Evolutionary conservation across 2,329 filamentous ascomycete species (phyloP), one percentile per base, ranked within the genome.

Genomic region (Cladorrhinum sp.): DNA sequence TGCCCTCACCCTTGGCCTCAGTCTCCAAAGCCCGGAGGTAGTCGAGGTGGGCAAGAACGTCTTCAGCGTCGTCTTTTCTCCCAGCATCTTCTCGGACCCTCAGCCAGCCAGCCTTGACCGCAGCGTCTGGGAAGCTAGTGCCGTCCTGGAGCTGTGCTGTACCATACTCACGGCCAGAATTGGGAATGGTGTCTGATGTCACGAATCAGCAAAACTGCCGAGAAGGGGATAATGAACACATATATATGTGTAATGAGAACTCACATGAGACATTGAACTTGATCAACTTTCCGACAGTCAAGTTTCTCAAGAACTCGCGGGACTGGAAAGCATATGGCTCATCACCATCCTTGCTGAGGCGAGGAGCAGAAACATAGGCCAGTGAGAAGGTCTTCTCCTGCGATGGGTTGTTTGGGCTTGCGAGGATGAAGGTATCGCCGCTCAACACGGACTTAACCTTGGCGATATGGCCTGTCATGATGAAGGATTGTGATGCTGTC

Each of bases 61-160:
- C 88, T 60, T 95, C 90, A 1, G 88, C 87, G 61, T 97, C 92
- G 66, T 97, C 93, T 72, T 93, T 95, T 66, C 89, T 88, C 63
- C 92, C 93, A 61, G 93, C 93, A 75, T 99, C 95, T 70, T 99
- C 95, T 65, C 95, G 87, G 62, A 99, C 84, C 78, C 95, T 96
- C 65, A 92, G 79, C 92, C 93, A 97, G 66, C 95, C 95, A 69
- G 92, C 91, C 71, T 91, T 87, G 65, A 98, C 86, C 60, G 90
- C 83, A 64, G 90, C 85, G 65, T 98, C 92, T 18, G 95, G 93
- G 55, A 99, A 76, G 59, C 85, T 80, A 29, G 85, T 85, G 54
- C 92, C 92, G 69, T 91, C 89, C 64, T 89, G 86, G 57, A 97
- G 81, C 65, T 85, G 84, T 62, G 92, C 87, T 65, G 86, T 83